These are phyloP conservation scores for Nicotiana sylvestris DNA, from an alignment of 257 asterid genomes.

Conservation along the genomic window DNA sequence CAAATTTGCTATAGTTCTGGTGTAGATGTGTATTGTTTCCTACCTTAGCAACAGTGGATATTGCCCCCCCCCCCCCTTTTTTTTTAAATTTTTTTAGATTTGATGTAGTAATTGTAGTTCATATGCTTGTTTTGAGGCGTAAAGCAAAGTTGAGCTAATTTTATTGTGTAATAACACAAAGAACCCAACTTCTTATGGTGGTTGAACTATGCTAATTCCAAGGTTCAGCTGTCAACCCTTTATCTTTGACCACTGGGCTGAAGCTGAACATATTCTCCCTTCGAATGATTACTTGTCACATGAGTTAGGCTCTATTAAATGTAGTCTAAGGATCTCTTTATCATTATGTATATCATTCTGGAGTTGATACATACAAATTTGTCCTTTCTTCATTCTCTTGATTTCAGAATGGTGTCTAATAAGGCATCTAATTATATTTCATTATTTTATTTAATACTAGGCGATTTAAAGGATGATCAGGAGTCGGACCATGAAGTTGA, in stretches of 20 bases:
- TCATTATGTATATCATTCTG: background rate
- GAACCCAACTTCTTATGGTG: background rate
- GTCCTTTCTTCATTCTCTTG: background rate
- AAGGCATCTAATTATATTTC: constrained; percentile 10
- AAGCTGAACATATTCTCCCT: background rate
- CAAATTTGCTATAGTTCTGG: background rate
- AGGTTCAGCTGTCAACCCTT: background rate
- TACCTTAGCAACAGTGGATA: background rate
- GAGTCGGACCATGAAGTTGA: constrained; percentile 39
- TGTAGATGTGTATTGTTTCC: background rate
- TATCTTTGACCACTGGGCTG: background rate
- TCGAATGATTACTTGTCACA: background rate
- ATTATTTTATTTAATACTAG: constrained; percentile 27
- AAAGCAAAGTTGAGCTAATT: background rate
- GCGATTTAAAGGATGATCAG: constrained; percentile 33
- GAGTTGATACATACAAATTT: background rate
- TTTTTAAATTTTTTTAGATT: background rate
- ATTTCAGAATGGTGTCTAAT: background rate
- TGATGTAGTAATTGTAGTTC: background rate
- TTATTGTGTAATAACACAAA: background rate
- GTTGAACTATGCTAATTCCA: background rate
- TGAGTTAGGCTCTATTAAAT: background rate
- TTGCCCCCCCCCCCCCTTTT: background rate
- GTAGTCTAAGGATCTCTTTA: background rate
- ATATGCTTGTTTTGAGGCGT: background rate